These are phyloP conservation scores for Globisporangium cylindrosporum DNA, from an alignment of 352 stramenopile species.

Conservation along the genomic window DNA sequence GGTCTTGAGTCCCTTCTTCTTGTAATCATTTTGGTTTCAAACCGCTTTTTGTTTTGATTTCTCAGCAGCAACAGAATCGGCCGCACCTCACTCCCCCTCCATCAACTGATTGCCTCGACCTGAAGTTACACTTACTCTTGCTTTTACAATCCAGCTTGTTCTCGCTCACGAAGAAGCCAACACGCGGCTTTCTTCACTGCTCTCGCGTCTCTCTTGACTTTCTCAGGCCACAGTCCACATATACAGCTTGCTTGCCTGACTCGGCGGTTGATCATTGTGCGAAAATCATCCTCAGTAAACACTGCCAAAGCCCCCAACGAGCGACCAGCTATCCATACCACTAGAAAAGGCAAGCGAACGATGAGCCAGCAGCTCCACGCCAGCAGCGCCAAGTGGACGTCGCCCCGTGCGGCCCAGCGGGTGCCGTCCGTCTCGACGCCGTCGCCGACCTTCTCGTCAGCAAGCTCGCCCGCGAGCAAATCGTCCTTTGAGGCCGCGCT, in stretches of 20 bases:
- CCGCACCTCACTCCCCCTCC: no score
- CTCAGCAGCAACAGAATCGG: no score
- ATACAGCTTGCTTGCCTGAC: background rate
- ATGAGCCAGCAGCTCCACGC: background rate
- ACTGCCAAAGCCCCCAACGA: background rate
- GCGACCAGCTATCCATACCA: no score
- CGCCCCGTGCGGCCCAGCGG: background rate
- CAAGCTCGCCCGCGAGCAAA: background rate
- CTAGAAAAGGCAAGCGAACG: background rate
- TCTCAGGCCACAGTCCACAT: background rate
- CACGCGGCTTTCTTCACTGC: background rate
- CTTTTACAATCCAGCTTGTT: no score
- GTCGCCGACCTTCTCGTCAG: background rate
- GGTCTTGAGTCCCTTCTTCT: no score
- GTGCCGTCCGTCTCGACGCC: background rate
- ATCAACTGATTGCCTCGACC: no score
- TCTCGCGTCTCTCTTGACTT: background rate
- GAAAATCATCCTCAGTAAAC: background rate
- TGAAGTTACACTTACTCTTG: no score
- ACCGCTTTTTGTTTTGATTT: no score
- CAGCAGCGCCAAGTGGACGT: constrained; percentile 2
- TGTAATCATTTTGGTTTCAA: no score
- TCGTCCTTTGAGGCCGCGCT: background rate
- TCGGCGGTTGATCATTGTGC: background rate
- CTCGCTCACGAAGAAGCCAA: no score